A percentile compares a stretch with the other conserved stretches of the same genome.
These are phyloP conservation scores for Ceratocystis eucalypticola DNA, from an alignment of 2,329 filamentous ascomycete species.

Conservation along the genomic window DNA sequence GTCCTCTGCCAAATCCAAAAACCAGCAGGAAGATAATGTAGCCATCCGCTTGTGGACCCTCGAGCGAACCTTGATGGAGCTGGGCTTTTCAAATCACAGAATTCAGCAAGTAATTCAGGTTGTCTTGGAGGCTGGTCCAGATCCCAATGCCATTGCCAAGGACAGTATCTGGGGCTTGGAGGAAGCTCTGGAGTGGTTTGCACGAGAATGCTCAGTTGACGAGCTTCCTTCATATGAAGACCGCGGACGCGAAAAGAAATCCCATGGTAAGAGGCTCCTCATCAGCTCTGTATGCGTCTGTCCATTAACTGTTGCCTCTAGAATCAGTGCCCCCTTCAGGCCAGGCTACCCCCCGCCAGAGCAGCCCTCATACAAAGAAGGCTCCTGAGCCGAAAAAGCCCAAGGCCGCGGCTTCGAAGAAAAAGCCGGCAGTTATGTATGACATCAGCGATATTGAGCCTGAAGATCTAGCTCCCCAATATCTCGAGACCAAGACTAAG, in stretches of 20 bases:
- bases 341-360: slow-evolving; percentile 4
- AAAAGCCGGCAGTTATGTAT: slow-evolving; percentile 32
- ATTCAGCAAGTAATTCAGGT: slow-evolving; percentile 52
- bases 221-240: slow-evolving; percentile 62
- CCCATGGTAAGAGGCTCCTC: slow-evolving; percentile 24
- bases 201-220: slow-evolving; percentile 54
- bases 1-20: slow-evolving; percentile 39
- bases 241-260: slow-evolving; percentile 29
- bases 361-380: slow-evolving; percentile 16
- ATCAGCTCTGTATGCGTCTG: background rate
- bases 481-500: slow-evolving; percentile 58
- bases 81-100: slow-evolving; percentile 53
- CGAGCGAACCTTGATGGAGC: slow-evolving; percentile 53
- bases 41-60: slow-evolving; percentile 74
- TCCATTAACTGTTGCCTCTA: background rate
- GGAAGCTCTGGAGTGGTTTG: slow-evolving; percentile 80
- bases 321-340: slow-evolving; percentile 4
- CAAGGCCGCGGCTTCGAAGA: slow-evolving; percentile 14
- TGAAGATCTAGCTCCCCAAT: slow-evolving; percentile 60
- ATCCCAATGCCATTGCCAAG: slow-evolving; percentile 38
- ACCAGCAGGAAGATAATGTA: slow-evolving; percentile 54
- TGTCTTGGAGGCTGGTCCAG: slow-evolving; percentile 53
- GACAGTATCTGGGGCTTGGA: slow-evolving; percentile 74
- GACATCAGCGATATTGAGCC: slow-evolving; percentile 57
- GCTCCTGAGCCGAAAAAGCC: background rate